Conservation (phyloP, 2,329 filamentous ascomycete species). For the Diaporthe sp. region DNA sequence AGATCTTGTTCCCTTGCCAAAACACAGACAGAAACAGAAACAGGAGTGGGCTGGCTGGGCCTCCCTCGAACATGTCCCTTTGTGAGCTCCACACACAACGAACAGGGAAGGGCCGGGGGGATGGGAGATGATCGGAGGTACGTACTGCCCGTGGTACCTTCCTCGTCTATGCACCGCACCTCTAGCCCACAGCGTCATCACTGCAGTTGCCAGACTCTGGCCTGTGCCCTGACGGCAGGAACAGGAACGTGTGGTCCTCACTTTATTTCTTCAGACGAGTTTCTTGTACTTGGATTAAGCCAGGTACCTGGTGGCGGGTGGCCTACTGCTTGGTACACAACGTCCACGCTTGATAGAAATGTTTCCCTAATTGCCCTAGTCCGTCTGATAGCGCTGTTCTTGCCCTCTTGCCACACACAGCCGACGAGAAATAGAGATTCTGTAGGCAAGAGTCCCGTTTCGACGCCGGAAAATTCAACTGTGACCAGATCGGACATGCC, state of each 20-base stretch:
- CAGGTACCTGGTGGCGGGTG: neutral
- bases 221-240: neutral
- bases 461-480: neutral
- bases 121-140: neutral
- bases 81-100: conserved; percentile 24
- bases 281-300: neutral
- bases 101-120: neutral
- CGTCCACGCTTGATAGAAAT: neutral
- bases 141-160: neutral
- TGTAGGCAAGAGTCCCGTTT: neutral
- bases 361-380: neutral
- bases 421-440: neutral
- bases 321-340: neutral
- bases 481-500: neutral
- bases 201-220: conserved; percentile 13
- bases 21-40: conserved; percentile 1
- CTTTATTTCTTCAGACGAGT: neutral
- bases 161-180: neutral
- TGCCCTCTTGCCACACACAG: neutral
- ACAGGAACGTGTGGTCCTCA: neutral
- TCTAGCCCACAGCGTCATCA: neutral
- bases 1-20: neutral
- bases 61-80: neutral
- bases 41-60: conserved; percentile 1
- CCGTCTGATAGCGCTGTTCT: neutral